Base-by-base conservation (phyloP, 228 moss, liverwort and hornwort species). In the Sphagnum fallax region DNA sequence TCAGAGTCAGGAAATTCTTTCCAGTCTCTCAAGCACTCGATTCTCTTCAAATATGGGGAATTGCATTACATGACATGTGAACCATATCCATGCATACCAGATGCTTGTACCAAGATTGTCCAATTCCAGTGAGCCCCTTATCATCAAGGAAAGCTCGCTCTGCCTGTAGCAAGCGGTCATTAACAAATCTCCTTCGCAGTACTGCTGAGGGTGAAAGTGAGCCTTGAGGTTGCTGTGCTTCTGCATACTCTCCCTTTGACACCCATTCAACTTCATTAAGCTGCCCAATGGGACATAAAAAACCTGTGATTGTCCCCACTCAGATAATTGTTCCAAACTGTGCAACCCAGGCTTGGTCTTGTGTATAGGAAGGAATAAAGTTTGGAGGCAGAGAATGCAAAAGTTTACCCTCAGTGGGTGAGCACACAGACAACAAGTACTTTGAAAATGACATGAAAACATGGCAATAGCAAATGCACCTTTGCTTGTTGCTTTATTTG, bases 131-230 rank as follows among this genome's bases (percentile, higher is more conserved):
- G 62, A 96, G 47, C 5, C 96, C 96, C 8, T 84, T 86, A 47
- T 74, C 62, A 72, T 91, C 91, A 32, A 96, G 78, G 71, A 96
- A 91, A 10, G 81, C 90, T 13, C 96, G 92, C 76, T 96, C 96
- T 51, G 88, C 83, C 51, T 77, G 81, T 47, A 92, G 84, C 49
- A 96, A 73, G 75, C 96, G 83, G 57, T 96, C 96, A 52, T 96
- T 96, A 50, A 96, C 76, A 49, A 78, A 82, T 71, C 96, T 86
- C 32, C 32, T 32, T 16, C 81, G 82, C 62, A 80, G 82, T 67
- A 88, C 73, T 11, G 87, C 61, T 32, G 74, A 65, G 55, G 68
- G 55, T 48, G 70, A 64, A 32, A 64, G 12, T 62, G 58, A 47
- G 71, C 60, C 73, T 67, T 72, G 65, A 51, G 82, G 77, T 63